These are phyloP conservation scores for Podaxis sp. DNA, from an alignment of 768 basidiomycete species.

Conservation along the genomic window DNA sequence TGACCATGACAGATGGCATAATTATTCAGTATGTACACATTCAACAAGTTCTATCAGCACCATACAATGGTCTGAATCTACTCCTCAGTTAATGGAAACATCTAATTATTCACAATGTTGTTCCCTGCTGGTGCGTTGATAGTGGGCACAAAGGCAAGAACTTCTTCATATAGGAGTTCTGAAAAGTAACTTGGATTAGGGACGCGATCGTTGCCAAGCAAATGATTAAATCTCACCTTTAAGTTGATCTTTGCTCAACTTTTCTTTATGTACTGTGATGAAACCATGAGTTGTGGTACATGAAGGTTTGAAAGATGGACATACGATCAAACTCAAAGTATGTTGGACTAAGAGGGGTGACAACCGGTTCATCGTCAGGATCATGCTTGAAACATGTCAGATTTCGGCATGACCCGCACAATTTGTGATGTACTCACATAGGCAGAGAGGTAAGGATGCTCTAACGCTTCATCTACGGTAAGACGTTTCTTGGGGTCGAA, in stretches of 20 bases:
- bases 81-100: not conserved
- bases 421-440: conserved; percentile 47
- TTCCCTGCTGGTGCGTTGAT: conserved; percentile 39
- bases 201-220: conserved; percentile 11
- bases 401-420: not conserved
- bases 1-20: conserved; percentile 5
- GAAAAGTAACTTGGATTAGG: conserved; percentile 16
- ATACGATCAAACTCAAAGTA: conserved; percentile 91
- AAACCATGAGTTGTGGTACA: not conserved
- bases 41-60: conserved; percentile 8
- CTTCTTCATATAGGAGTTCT: conserved; percentile 82
- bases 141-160: conserved; percentile 69
- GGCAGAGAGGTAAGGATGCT: conserved; percentile 79
- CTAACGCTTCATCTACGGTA: conserved; percentile 79
- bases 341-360: conserved; percentile 74
- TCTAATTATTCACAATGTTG: not conserved
- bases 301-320: conserved; percentile 23
- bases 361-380: conserved; percentile 85
- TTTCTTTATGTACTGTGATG: conserved; percentile 62
- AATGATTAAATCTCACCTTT: conserved; percentile 41
- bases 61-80: conserved; percentile 1
- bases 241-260: conserved; percentile 74
- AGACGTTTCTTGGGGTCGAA: conserved; percentile 88
- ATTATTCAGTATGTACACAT: not conserved
- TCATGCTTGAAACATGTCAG: conserved; percentile 55